Evolutionary conservation across 192 early-diverging fungal species (phyloP).

Genomic region (Oehlia diaphana): DNA sequence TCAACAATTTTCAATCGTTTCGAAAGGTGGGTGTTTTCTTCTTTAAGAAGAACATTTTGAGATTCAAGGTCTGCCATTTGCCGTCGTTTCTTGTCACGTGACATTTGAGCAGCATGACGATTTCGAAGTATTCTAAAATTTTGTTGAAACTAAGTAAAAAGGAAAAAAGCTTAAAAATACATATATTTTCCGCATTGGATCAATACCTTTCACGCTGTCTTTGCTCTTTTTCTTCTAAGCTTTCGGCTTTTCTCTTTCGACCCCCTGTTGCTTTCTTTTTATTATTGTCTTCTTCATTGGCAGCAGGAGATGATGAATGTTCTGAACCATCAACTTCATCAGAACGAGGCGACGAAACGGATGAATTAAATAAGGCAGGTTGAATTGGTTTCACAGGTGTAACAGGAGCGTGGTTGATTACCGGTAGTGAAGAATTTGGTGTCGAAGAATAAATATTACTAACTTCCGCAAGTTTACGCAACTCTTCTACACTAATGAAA

Average conservation of each 20-base stretch:
- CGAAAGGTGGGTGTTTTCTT: slow-evolving; percentile 49
- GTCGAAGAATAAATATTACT: slow-evolving; percentile 2
- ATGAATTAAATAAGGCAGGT: neutral
- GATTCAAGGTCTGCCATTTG: slow-evolving; percentile 62
- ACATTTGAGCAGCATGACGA: slow-evolving; percentile 73
- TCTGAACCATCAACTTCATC: neutral
- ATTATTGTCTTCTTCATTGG: neutral
- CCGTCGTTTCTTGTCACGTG: slow-evolving; percentile 72
- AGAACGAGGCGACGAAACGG: neutral
- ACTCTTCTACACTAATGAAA: slow-evolving; percentile 10
- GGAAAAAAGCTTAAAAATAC: too few relatives aligned
- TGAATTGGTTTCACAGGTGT: neutral
- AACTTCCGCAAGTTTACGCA: neutral
- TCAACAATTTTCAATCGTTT: slow-evolving; percentile 55
- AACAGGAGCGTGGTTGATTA: neutral
- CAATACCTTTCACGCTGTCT: slow-evolving; percentile 13
- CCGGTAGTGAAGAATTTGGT: neutral
- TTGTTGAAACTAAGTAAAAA: too few relatives aligned
- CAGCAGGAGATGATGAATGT: neutral
- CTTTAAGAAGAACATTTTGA: slow-evolving; percentile 48
- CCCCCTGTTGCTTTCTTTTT: slow-evolving; percentile 22
- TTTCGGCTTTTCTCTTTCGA: slow-evolving; percentile 29
- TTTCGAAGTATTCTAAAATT: slow-evolving; percentile 59
- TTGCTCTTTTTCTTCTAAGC: slow-evolving; percentile 23
- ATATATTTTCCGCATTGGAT: neutral